Evolutionary conservation across 2,329 filamentous ascomycete genomes (phyloP).

Genomic region (Penicillium sp.): DNA sequence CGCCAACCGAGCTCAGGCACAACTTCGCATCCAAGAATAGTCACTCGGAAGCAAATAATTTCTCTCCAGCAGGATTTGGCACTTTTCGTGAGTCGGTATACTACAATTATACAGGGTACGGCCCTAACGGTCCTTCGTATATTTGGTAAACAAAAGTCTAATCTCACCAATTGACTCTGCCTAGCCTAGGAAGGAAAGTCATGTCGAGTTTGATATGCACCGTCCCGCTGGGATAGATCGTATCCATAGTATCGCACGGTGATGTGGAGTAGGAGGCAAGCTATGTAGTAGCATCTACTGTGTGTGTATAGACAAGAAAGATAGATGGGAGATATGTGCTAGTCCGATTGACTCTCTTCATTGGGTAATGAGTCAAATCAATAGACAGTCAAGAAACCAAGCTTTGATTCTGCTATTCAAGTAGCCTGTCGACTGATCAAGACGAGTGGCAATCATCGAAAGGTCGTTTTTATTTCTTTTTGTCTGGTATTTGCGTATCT

Average conservation of each 20-base stretch:
- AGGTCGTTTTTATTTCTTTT: neutral
- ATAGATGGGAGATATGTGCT: neutral
- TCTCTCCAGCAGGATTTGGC: neutral
- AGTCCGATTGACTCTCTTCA: neutral
- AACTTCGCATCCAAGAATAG: slow-evolving; percentile 25
- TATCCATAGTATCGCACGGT: slow-evolving; percentile 30
- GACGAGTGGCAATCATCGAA: neutral
- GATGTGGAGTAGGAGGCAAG: neutral
- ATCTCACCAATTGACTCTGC: slow-evolving; percentile 27
- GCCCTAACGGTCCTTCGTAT: slow-evolving; percentile 33
- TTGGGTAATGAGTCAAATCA: neutral
- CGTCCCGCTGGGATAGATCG: slow-evolving; percentile 28
- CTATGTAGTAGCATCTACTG: neutral
- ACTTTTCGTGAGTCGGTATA: slow-evolving; percentile 4
- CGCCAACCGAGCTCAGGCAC: slow-evolving; percentile 24
- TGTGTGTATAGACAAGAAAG: neutral
- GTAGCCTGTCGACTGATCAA: neutral
- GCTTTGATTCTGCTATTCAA: slow-evolving; percentile 1
- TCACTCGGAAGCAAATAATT: slow-evolving; percentile 16
- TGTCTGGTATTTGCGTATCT: neutral
- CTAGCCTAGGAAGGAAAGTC: slow-evolving; percentile 26
- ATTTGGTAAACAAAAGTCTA: slow-evolving; percentile 21
- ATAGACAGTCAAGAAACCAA: neutral
- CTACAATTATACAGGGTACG: slow-evolving; percentile 34
- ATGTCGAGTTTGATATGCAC: slow-evolving; percentile 30